These are phyloP conservation scores for Chlorella sp. DNA, from an alignment of 139 green algal genomes.

Conservation along the genomic window DNA sequence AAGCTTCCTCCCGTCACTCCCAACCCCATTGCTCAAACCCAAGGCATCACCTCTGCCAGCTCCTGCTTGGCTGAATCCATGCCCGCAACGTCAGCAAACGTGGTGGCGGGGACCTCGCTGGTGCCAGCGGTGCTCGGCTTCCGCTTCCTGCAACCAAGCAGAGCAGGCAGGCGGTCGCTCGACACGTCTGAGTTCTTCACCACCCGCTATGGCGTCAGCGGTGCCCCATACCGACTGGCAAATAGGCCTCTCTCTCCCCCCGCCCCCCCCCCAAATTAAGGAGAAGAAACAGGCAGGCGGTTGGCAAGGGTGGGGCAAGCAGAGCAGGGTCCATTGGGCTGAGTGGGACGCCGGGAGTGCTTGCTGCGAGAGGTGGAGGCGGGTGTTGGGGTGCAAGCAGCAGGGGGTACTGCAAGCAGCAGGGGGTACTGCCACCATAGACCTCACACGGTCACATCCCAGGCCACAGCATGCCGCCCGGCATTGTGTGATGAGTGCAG, in stretches of 20 bases:
- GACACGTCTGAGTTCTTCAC: not conserved
- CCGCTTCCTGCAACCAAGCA: not conserved
- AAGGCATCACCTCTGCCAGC: constrained; percentile 50
- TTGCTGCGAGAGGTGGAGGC: not conserved
- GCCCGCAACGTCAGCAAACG: constrained; percentile 84
- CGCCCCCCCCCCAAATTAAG: no score
- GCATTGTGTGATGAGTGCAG: not conserved
- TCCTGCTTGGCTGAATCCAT: constrained; percentile 90
- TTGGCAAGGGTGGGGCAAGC: no score
- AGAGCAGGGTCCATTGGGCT: no score
- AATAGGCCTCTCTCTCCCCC: no score
- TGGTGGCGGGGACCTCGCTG: constrained; percentile 47
- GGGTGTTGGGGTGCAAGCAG: not conserved
- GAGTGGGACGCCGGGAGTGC: not conserved
- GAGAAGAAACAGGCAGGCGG: no score
- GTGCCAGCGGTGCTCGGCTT: constrained; percentile 2
- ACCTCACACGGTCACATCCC: not conserved
- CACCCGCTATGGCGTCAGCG: not conserved
- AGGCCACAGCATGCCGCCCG: not conserved
- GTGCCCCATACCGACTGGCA: no score
- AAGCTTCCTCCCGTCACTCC: no score
- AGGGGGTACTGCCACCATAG: not conserved
- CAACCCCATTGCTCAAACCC: no score
- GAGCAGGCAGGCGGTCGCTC: not conserved
- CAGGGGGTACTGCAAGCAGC: not conserved